phyloP scores from a whole-genome alignment of 2,329 filamentous ascomycete species.

The Exserohilum turcica region DNA sequence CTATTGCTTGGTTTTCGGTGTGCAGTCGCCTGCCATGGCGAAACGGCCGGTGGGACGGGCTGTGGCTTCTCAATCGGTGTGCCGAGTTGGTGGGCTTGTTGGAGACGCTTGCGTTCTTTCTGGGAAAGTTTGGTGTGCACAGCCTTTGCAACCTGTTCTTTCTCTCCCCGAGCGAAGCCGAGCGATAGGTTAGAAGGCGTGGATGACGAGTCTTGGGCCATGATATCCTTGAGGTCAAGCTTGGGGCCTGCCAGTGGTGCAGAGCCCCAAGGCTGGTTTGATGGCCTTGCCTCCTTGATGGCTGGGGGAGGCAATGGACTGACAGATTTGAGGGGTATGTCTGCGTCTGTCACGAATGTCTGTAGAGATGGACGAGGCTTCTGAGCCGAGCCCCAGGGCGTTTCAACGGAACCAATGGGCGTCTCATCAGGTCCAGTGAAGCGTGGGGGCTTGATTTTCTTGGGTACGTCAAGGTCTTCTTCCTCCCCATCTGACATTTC shows the following conservation, averaged over 20 bases:
- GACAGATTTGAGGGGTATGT: constrained; percentile 27
- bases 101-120: constrained; percentile 77
- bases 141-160: constrained; percentile 43
- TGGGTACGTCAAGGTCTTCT: constrained; percentile 14
- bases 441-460: constrained; percentile 31
- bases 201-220: constrained; percentile 64
- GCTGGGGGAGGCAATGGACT: constrained; percentile 29
- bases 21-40: constrained; percentile 43
- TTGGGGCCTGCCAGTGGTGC: constrained; percentile 64
- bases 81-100: constrained; percentile 46
- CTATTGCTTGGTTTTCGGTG: constrained; percentile 37
- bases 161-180: constrained; percentile 55
- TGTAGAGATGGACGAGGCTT: constrained; percentile 25
- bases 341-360: constrained; percentile 8
- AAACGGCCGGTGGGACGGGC: constrained; percentile 37
- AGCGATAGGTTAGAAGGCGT: constrained; percentile 60
- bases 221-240: constrained; percentile 76
- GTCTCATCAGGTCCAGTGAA: constrained; percentile 21
- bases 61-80: constrained; percentile 37
- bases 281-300: constrained; percentile 30
- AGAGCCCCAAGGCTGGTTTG: constrained; percentile 58
- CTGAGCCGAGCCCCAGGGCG: constrained; percentile 30
- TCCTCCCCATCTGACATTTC: constrained; percentile 84
- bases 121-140: constrained; percentile 74
- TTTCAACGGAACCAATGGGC: constrained; percentile 29